Conservation (phyloP, 2,329 filamentous ascomycete species). For the Akanthomyces muscarius region DNA sequence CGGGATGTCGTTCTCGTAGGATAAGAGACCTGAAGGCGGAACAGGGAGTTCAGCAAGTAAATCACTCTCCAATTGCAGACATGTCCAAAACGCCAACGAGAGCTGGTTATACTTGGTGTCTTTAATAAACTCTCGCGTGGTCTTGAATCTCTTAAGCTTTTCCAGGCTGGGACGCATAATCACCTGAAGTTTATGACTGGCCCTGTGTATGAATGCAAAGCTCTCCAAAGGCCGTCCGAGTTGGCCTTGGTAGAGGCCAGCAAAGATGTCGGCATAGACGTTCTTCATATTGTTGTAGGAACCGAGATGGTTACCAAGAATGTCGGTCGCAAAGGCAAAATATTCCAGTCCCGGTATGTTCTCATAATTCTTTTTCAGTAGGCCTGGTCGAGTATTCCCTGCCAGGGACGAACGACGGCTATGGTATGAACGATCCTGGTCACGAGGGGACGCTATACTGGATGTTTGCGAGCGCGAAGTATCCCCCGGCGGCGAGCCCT, state of each 20-base stretch:
- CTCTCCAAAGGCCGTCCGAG: conserved; percentile 84
- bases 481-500: conserved; percentile 48
- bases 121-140: conserved; percentile 35
- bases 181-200: conserved; percentile 59
- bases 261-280: conserved; percentile 79
- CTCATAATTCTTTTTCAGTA: conserved; percentile 63
- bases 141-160: conserved; percentile 42
- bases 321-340: conserved; percentile 80
- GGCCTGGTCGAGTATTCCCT: conserved; percentile 30
- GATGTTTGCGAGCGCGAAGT: conserved; percentile 47
- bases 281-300: conserved; percentile 76
- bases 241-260: conserved; percentile 85
- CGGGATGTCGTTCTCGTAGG: conserved; percentile 61
- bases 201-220: conserved; percentile 57
- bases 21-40: conserved; percentile 58
- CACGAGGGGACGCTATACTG: conserved; percentile 49
- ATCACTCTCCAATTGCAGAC: conserved; percentile 70
- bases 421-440: conserved; percentile 41
- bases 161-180: conserved; percentile 66
- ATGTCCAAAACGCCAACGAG: conserved; percentile 85
- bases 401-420: conserved; percentile 53
- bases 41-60: conserved; percentile 71
- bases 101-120: conserved; percentile 55
- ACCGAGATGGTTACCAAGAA: conserved; percentile 75
- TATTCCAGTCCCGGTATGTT: conserved; percentile 86